Base-by-base conservation (phyloP, 257 asterid species). In the Verbascum thapsus region DNA sequence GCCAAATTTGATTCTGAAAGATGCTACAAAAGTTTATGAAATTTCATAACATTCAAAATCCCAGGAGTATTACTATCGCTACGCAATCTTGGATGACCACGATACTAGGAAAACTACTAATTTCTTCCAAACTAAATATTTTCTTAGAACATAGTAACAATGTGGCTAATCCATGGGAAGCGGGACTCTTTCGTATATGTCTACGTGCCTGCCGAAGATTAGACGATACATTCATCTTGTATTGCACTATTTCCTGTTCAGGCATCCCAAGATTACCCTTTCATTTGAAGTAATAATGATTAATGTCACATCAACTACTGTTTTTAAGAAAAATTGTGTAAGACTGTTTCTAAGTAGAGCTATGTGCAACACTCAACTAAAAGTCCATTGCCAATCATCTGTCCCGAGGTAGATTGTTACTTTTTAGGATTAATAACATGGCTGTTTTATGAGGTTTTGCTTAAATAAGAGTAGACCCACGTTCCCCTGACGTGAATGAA, bases 141-240 rank as follows among this genome's bases (percentile, higher is more conserved):
- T 63, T 26, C 40, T 50, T 20, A 57, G 43, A 68, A 15, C 35
- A 26, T 38, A 61, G 38, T 8, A 61, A 50, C 13, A 15, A 47
- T 16, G 10, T 57, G 26, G 38, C 18, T 64, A 26, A n/a, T 34
- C 35, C 47, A 10, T 23, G 42, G 19, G 19, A 22, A 8, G 23
- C 10, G 16, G 10, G 45, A 10, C 3, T 5, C 42, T 20, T 10
- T 20, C 26, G 41, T 49, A 38, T 7, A 56, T 13, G 1, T 4
- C 40, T 32, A 61, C 22, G 3, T 37, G 51, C 53, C 49, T 20
- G 26, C 7, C 5, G 12, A 42, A 65, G 34, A 41, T 18, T 58
- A 47, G 66, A 17, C 42, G 18, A 47, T 34, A 50, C 61, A 39
- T 63, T 57, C 58, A 45, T 37, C 64, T 43, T 26, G 2, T 26